phyloP scores from a whole-genome alignment of 306 rosid species.

The Hippophae rhamnoides region DNA sequence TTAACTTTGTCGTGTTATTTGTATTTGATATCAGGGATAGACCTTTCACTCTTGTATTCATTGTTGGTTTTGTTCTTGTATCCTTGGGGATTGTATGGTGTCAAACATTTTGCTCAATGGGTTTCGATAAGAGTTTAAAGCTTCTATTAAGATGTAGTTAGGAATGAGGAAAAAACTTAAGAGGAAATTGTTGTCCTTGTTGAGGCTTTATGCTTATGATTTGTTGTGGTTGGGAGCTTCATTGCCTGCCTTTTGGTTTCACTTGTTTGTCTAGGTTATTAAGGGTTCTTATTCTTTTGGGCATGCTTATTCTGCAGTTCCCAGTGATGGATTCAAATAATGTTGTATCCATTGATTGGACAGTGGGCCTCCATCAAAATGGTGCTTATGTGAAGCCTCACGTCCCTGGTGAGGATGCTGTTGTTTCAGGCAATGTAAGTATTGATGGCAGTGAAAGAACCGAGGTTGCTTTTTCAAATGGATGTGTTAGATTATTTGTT shows the following conservation, averaged over 20 bases:
- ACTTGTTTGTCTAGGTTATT: neutral
- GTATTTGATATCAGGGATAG: too few species aligned
- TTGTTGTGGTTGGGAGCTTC: neutral
- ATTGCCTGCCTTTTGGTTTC: neutral
- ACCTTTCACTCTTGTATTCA: too few species aligned
- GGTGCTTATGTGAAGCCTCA: conserved; percentile 35
- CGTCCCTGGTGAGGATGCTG: conserved; percentile 24
- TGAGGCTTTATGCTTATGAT: too few species aligned
- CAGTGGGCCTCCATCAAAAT: conserved; percentile 46
- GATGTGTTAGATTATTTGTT: conserved; percentile 3
- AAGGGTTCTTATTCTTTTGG: neutral
- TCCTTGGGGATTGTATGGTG: too few species aligned
- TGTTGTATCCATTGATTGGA: conserved; percentile 35
- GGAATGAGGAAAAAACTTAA: too few species aligned
- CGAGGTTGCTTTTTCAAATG: conserved; percentile 33
- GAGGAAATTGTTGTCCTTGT: too few species aligned
- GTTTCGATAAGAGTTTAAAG: too few species aligned
- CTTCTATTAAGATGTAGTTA: too few species aligned
- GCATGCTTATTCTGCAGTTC: conserved; percentile 30
- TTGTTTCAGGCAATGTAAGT: conserved; percentile 27
- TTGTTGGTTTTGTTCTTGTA: too few species aligned
- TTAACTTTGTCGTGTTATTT: too few species aligned
- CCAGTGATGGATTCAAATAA: conserved; percentile 52
- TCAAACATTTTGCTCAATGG: too few species aligned
- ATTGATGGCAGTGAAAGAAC: conserved; percentile 12